Base-by-base conservation (phyloP, 202 grass and related monocot genomes). In the Cymbopogon flexuosus region DNA sequence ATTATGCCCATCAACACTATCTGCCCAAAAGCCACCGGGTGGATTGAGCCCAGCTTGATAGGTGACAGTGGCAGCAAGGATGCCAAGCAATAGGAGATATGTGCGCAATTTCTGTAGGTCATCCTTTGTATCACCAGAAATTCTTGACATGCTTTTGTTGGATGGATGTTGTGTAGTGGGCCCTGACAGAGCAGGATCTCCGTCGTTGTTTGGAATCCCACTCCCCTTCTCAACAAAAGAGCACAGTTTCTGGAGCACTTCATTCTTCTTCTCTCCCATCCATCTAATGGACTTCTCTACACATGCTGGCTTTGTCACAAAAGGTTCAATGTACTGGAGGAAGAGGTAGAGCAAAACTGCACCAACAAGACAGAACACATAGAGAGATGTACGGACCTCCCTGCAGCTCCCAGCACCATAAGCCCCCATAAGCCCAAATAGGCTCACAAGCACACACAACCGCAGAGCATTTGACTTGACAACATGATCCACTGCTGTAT, bases 401-500 rank as follows among this genome's bases (percentile, higher is more conserved):
- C 87, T 89, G 66, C 78, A 89, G 23, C 78, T 89, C n/a, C 82
- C 78, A 77, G 87, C 87, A 78, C 65, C 83, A 78, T 89, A 89
- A 47, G 72, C 77, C 5, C 77, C 87, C 87, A 89, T 89, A 72
- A 89, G 87, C 12, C 87, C 87, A 52, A 85, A 81, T 12, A 85
- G 47, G 70, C 83, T 86, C 54, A 85, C 78, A 19, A 94, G 35
- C 65, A 94, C 81, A 63, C 81, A 89, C 37, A 88, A 31, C 18
- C 84, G 74, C 79, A 94, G 74, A 35, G 88, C 84, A 71, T 83
- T 87, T 34, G 90, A 84, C 47, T 77, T 85, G 42, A 79, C 79
- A 33, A 68, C 80, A 43, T 83, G 80, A 62, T 47, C 14, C 45
- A 85, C 68, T n/a, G 84, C 82, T 4, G 84, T 85, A 1, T 80